Base-by-base conservation (phyloP, 2,329 filamentous ascomycete genomes). In the Colletotrichum viniferum region DNA sequence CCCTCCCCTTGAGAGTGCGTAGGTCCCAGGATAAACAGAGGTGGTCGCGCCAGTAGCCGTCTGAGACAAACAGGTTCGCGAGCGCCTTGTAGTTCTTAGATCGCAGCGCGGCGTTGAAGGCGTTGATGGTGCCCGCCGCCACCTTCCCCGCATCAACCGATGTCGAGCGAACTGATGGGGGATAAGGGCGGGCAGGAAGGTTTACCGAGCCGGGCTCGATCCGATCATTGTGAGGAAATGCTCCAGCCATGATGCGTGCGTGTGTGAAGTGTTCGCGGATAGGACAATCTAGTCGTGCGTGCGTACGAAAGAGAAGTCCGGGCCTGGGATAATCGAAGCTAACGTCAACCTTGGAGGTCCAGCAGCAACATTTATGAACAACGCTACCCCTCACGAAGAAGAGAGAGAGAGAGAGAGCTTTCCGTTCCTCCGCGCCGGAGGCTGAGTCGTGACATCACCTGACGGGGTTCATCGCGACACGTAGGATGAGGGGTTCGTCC, bases 21-120 rank as follows among this genome's bases (percentile, higher is more conserved):
- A 90, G 87, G 55, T 88, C 86, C 90, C 90, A 92, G 1, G 89
- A 87, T 2, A 92, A 80, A 24, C 86, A 87, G 0, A 92, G 83
- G 58, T 91, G 89, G 78, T 92, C 91, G 10, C 90, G 87, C 91
- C 90, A 92, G 81, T 87, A 91, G 71, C 88, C 87, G 24, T 88
- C 83, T 4, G 77, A 73, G 30, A 79, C 78, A 61, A 91, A 88
- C 5, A 90, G 81, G 2, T 78, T 69, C 0, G 85, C 79, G 0
- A 88, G 56, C 2, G 79, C 78, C 3, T 77, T 48, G 56, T 84
- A 79, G 67, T 89, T 83, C 4, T 83, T 79, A 13, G 77, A 79
- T 6, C 78, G 71, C 1, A 91, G 74, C 1, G 81, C 80, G 9
- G 81, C 73, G 78, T 90, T 90, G 78, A 91, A 79, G 2, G 77